Percentiles rank a stretch among this genome's conserved stretches.
Evolutionary conservation across 768 basidiomycete genomes (phyloP).

Genomic region (Auricularia cornea): DNA sequence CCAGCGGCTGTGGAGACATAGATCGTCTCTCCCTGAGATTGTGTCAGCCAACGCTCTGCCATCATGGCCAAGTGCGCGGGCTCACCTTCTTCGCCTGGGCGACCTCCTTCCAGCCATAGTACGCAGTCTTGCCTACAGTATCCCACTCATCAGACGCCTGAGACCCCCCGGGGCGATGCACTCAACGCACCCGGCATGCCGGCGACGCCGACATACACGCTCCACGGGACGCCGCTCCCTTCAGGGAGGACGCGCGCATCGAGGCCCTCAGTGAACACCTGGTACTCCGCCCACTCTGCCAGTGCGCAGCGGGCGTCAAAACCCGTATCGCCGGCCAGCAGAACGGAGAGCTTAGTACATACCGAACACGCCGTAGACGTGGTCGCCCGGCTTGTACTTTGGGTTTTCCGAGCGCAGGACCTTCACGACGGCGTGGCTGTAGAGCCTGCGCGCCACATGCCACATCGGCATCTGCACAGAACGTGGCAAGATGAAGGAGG

Average conservation of each 20-base stretch:
- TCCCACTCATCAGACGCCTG: no score
- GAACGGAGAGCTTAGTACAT: conserved; percentile 6
- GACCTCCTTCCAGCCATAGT: conserved; percentile 34
- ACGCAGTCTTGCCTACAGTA: conserved; percentile 21
- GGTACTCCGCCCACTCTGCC: conserved; percentile 36
- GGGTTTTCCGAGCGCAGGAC: conserved; percentile 35
- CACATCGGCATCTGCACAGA: not conserved
- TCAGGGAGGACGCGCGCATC: conserved; percentile 24
- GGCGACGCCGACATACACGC: conserved; percentile 36
- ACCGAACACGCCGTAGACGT: conserved; percentile 29
- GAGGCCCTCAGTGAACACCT: conserved; percentile 15
- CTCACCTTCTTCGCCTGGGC: conserved; percentile 31
- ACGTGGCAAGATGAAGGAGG: not conserved
- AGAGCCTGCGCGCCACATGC: conserved; percentile 9
- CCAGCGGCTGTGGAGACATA: conserved; percentile 42
- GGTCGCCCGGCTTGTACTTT: conserved; percentile 29
- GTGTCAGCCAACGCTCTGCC: not conserved
- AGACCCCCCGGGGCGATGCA: no score
- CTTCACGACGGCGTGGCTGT: conserved; percentile 32
- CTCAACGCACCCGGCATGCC: no score
- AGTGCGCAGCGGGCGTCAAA: not conserved
- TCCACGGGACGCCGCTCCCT: conserved; percentile 39
- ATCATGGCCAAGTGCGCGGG: not conserved
- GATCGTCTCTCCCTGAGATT: conserved; percentile 37
- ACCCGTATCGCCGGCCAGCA: not conserved